Evolutionary conservation across 176 grass and related monocot species (phyloP), one percentile per base, ranked within the genome.

Genomic region (Rhipidocladum racemiflorum): DNA sequence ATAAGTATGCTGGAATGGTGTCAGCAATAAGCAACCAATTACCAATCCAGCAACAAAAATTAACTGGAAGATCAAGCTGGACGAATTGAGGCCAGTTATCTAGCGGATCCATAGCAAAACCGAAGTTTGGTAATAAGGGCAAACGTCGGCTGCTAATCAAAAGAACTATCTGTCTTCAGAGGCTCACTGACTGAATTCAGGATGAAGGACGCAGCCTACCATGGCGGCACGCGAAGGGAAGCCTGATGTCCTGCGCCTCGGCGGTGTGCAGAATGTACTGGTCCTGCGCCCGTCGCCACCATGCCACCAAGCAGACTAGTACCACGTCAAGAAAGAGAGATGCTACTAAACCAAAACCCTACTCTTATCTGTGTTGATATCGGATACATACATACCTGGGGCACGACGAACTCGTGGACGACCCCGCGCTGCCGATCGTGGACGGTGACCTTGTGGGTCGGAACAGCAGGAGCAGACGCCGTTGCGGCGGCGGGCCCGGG

Each of bases 241-340:
- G 76, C 0, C 65, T 80, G 72, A 98, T 89, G 79, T 98, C 82
- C 78, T 93, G 95, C 25, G 92, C 79, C 88, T 98, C 95, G 1
- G 88, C 95, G 1, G 92, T 98, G 87, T 95, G 95, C 23, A 98
- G 88, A 68, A 98, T 98, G 68, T 98, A 98, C 56, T 95, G 95
- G 72, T 98, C 95, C 95, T 98, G 86, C 38, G 35, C 28, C 43
- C 43, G 4, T 36, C 75, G 6, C 30, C 55, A 43, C 7, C 13
- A 57, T 25, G 28, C 39, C 12, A 36, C 29, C 4, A 28, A 61
- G 63, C 27, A 76, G 68, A 54, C 38, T 38, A 17, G 4, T 29
- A 17, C 9, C 60, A 57, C 13, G 43, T 21, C 13, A n/a, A 17
- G 10, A 44, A 44, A 7, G 28, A 7, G 6, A 38, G 7, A 38